These are phyloP conservation scores for Trypanosoma grayi DNA, from an alignment of 208 protist genomes.

Conservation along the genomic window DNA sequence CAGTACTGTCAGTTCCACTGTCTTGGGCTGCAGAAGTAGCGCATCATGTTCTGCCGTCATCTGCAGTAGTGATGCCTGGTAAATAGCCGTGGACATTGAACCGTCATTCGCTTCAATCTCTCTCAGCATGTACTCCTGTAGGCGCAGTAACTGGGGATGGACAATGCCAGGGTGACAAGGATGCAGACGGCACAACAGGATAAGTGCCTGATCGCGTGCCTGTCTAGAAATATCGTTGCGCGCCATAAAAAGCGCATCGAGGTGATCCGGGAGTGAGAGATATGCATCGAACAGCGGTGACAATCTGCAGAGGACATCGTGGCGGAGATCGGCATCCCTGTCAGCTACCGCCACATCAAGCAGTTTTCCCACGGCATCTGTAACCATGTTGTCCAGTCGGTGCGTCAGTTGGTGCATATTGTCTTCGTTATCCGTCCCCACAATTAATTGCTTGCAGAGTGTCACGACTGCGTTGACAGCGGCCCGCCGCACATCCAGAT, in stretches of 20 bases:
- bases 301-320: conserved; percentile 58
- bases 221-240: conserved; percentile 67
- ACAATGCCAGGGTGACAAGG: conserved; percentile 67
- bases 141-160: conserved; percentile 58
- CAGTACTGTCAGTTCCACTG: conserved; percentile 65
- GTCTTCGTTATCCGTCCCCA: conserved; percentile 6
- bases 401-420: not conserved
- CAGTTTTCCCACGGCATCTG: conserved; percentile 65
- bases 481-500: conserved; percentile 47
- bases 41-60: conserved; percentile 71
- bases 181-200: conserved; percentile 79
- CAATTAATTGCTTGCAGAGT: conserved; percentile 68
- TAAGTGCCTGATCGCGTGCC: conserved; percentile 51
- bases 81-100: conserved; percentile 71
- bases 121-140: conserved; percentile 83
- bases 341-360: conserved; percentile 85
- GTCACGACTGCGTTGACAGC: conserved; percentile 60
- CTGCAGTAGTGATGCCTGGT: conserved; percentile 52
- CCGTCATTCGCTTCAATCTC: conserved; percentile 76
- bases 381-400: conserved; percentile 53
- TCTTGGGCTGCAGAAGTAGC: conserved; percentile 59
- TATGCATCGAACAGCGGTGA: conserved; percentile 68
- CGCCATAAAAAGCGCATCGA: conserved; percentile 83
- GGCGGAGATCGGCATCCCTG: conserved; percentile 56
- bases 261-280: conserved; percentile 69